Evolutionary conservation across 768 basidiomycete genomes (phyloP).

Genomic region (Calocybe indica): DNA sequence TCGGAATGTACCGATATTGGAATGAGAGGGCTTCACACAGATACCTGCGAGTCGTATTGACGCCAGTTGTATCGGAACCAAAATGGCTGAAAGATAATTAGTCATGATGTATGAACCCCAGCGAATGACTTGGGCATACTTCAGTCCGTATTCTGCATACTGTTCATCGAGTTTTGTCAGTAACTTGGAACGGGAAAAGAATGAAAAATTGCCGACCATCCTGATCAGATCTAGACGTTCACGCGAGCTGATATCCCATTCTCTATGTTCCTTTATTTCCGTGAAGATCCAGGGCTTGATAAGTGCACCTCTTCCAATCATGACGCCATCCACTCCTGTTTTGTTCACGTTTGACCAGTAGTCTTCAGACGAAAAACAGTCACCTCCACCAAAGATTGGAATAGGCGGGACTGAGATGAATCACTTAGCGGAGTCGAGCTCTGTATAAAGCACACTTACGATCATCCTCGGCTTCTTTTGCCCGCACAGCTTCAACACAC

Average conservation of each 20-base stretch:
- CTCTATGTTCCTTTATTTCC: conserved; percentile 85
- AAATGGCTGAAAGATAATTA: conserved; percentile 50
- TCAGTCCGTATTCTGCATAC: conserved; percentile 86
- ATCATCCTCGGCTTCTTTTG: conserved; percentile 63
- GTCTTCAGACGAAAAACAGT: conserved; percentile 83
- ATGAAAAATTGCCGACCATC: conserved; percentile 40
- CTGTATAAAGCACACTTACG: conserved; percentile 34
- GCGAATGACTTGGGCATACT: conserved; percentile 31
- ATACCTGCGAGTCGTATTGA: conserved; percentile 89
- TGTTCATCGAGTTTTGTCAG: conserved; percentile 19
- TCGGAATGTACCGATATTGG: conserved; percentile 93
- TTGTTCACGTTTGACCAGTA: conserved; percentile 74
- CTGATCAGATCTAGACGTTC: conserved; percentile 78
- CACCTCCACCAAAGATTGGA: conserved; percentile 97
- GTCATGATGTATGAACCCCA: background rate
- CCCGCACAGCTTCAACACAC: conserved; percentile 78
- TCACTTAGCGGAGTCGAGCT: background rate
- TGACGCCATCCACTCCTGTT: conserved; percentile 90
- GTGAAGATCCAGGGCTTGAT: conserved; percentile 98
- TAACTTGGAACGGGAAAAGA: background rate
- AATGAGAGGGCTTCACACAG: conserved; percentile 94
- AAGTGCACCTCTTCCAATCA: conserved; percentile 91
- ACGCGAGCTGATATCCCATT: conserved; percentile 88
- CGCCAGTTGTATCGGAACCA: conserved; percentile 81
- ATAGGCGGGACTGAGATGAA: conserved; percentile 57